A percentile compares a stretch with the other conserved stretches of the same genome.
Conservation (phyloP, 2,329 filamentous ascomycete species). For the Fusarium sp. region DNA sequence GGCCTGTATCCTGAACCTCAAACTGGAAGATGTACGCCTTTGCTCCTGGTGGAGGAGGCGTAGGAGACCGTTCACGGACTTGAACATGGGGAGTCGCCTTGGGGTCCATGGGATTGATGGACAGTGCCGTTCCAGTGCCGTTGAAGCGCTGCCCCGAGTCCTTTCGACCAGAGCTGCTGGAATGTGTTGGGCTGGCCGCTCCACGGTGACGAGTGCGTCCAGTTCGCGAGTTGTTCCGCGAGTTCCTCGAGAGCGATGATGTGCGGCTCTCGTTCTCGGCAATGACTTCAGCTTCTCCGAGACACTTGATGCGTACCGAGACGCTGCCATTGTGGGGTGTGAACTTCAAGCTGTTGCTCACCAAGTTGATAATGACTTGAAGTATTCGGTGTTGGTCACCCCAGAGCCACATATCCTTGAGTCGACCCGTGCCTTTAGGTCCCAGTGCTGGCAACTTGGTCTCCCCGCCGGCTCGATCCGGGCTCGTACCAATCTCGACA, state of each 20-base stretch:
- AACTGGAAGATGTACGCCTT: slow-evolving; percentile 85
- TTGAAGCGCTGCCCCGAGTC: slow-evolving; percentile 37
- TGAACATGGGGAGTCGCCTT: slow-evolving; percentile 62
- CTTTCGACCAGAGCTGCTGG: slow-evolving; percentile 59
- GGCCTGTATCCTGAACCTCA: slow-evolving; percentile 88
- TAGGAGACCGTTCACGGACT: slow-evolving; percentile 67
- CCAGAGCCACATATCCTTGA: slow-evolving; percentile 90
- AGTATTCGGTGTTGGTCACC: slow-evolving; percentile 93
- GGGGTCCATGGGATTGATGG: slow-evolving; percentile 73
- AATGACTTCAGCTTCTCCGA: slow-evolving; percentile 67
- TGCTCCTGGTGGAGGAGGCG: slow-evolving; percentile 70
- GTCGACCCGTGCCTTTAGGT: slow-evolving; percentile 72
- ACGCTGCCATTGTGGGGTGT: slow-evolving; percentile 83
- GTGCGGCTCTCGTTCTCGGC: slow-evolving; percentile 61
- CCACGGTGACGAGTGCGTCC: slow-evolving; percentile 59
- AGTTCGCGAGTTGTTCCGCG: slow-evolving; percentile 57
- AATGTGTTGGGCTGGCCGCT: slow-evolving; percentile 63
- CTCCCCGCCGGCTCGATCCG: slow-evolving; percentile 50
- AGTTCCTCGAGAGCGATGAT: slow-evolving; percentile 65
- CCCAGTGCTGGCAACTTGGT: slow-evolving; percentile 68
- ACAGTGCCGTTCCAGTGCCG: slow-evolving; percentile 64
- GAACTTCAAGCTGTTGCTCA: slow-evolving; percentile 93
- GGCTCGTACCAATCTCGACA: slow-evolving; percentile 43
- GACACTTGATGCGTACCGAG: slow-evolving; percentile 79
- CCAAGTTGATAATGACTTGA: slow-evolving; percentile 93